Conservation (phyloP, 73 alveolate genomes). For the Tetrahymena malaccensis region DNA sequence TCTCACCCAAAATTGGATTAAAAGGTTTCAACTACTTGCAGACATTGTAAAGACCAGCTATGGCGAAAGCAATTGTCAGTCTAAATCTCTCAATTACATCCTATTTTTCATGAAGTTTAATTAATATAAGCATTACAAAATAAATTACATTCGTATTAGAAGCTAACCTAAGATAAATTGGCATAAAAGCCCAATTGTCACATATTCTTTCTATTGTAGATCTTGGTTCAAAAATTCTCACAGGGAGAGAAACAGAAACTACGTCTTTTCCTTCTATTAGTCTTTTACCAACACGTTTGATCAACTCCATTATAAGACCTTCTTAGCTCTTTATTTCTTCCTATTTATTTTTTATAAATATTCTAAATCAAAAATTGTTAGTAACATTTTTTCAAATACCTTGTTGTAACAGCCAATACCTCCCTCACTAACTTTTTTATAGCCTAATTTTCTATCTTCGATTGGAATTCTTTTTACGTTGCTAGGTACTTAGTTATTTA, state of each 20-base stretch:
- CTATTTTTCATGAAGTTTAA: neutral
- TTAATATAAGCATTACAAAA: neutral
- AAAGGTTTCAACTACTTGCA: constrained; percentile 67
- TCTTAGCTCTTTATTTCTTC: constrained; percentile 31
- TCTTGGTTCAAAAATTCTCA: constrained; percentile 80
- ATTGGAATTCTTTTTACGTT: neutral
- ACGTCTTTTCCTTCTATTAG: constrained; percentile 39
- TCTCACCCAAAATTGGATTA: constrained; percentile 92
- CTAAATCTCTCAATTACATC: constrained; percentile 66
- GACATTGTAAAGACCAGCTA: constrained; percentile 57
- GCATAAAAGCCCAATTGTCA: constrained; percentile 72
- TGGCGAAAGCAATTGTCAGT: constrained; percentile 44
- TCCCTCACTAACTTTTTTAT: constrained; percentile 38
- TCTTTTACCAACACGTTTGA: constrained; percentile 30
- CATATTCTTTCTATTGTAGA: constrained; percentile 63
- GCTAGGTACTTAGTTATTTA: neutral
- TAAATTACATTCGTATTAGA: neutral
- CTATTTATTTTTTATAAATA: neutral
- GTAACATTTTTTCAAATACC: neutral
- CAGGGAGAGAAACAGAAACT: constrained; percentile 68
- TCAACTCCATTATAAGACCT: constrained; percentile 24
- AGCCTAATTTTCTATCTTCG: constrained; percentile 35
- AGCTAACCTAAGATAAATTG: constrained; percentile 55
- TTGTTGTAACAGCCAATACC: constrained; percentile 38
- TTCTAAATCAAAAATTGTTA: neutral